These are phyloP conservation scores for Pythium aristosporum DNA, from an alignment of 352 stramenopile genomes.

Conservation along the genomic window DNA sequence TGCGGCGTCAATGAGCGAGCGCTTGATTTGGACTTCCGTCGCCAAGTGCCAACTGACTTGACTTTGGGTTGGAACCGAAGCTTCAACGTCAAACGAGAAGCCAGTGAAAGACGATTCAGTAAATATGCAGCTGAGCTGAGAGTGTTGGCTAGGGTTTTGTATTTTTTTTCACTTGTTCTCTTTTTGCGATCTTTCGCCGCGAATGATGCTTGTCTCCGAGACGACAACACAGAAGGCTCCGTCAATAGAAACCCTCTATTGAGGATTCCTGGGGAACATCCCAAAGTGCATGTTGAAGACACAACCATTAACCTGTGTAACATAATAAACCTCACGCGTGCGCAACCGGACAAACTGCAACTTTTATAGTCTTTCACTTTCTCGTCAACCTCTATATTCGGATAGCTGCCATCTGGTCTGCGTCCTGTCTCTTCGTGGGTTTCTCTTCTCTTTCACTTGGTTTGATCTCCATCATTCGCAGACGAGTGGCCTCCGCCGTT, in stretches of 20 bases:
- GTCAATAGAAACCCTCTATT: not conserved
- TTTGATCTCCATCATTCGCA: constrained; percentile 6
- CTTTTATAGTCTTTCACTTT: constrained; percentile 4
- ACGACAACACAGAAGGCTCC: constrained; percentile 2
- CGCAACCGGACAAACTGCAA: not conserved
- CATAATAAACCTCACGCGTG: not conserved
- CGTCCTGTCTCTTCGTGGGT: not conserved
- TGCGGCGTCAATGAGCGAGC: no score
- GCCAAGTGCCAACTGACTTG: no score
- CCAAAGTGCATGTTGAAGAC: constrained; percentile 11
- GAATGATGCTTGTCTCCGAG: not conserved
- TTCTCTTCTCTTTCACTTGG: not conserved
- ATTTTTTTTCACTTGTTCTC: constrained; percentile 1
- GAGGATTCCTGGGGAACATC: not conserved
- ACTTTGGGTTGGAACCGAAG: not conserved
- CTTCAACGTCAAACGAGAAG: not conserved
- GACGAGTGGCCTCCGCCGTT: not conserved
- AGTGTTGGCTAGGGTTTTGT: not conserved
- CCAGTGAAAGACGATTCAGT: no score
- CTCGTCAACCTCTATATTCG: not conserved
- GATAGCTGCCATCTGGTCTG: not conserved
- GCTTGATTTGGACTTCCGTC: no score
- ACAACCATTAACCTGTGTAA: not conserved
- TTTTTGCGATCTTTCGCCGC: constrained; percentile 5
- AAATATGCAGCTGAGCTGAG: constrained; percentile 3